phyloP scores from a whole-genome alignment of 805 yeast species.

The Yarrowia sp. region DNA sequence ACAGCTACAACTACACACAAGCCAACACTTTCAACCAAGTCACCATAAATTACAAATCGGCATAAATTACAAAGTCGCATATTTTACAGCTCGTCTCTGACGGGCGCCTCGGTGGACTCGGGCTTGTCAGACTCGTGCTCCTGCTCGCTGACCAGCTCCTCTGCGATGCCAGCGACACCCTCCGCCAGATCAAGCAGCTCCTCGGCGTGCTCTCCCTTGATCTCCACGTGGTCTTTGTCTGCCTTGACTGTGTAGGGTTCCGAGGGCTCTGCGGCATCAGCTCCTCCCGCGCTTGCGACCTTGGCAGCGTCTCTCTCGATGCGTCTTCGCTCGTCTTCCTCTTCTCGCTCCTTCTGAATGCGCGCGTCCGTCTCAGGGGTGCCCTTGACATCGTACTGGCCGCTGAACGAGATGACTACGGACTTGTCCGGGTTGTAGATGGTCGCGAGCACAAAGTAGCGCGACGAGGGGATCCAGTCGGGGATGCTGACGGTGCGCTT shows the following conservation, averaged over 20 bases:
- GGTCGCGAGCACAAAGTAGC: constrained; percentile 6
- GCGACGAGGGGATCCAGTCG: constrained; percentile 7
- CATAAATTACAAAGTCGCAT: too few relatives aligned
- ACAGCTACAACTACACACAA: too few relatives aligned
- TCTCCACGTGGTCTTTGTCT: not conserved
- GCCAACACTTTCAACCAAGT: too few relatives aligned
- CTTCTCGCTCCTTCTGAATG: not conserved
- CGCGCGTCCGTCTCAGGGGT: not conserved
- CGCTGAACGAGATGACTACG: not conserved
- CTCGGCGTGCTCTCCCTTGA: constrained; percentile 3
- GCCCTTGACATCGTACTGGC: constrained; percentile 17
- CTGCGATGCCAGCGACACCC: not conserved
- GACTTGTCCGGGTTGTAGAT: constrained; percentile 9
- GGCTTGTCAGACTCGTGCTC: not conserved
- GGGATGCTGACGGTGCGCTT: constrained; percentile 5
- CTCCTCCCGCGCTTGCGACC: not conserved
- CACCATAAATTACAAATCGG: too few relatives aligned
- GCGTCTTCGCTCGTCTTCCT: not conserved
- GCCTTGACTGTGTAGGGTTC: constrained; percentile 8
- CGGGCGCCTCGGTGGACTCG: not conserved
- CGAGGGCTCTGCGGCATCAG: not conserved
- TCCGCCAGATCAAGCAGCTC: not conserved
- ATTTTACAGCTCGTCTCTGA: constrained; percentile 3
- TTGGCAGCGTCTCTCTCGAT: not conserved
- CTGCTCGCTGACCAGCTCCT: not conserved